Base-by-base conservation (phyloP, 2,329 filamentous ascomycete species). In the Diaporthe amygdali region DNA sequence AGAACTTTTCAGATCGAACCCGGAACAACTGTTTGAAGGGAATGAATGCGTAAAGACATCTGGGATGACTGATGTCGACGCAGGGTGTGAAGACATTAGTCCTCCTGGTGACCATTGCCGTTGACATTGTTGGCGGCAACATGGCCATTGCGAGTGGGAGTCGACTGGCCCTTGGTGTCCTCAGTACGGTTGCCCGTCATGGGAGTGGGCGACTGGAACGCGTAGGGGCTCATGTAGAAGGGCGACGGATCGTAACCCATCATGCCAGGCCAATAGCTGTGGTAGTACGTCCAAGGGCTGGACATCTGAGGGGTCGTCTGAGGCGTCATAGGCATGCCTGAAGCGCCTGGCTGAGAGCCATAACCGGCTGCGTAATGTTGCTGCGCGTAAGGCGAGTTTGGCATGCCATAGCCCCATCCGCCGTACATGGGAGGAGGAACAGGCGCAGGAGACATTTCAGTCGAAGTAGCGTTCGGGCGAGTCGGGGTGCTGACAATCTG, bases 281-380 rank as follows among this genome's bases (percentile, higher is more conserved):
- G 54, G 59, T 72, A 72, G 71, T 72, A 72, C 8, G 49, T 34
- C 71, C 71, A 72, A 32, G 71, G 71, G 44, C 71, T 72, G 41
- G 66, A 41, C 14, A 72, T 51, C 55, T 49, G 66, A 25, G 70
- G 70, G 8, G 66, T 64, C 15, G 66, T 30, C 52, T 71, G 69
- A 47, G 70, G 70, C 32, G 70, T 69, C 66, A 66, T 51, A 27
- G 66, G 66, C 56, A 55, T 54, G 27, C 49, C 67, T 17, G 59
- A 51, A 52, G 67, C 34, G n/a, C 51, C 22, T 5, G 52, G 22
- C 25, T 30, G 51, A 15, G 54, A 25, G 52, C 69, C 69, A 39
- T 61, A 66, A 32, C 52, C 41, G 14, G 66, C 30, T 32, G 41
- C 55, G 37, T 66, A 72, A 41, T 39, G 66, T 12, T 61, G 44